These are phyloP conservation scores for Leptographium radiaticola DNA, from an alignment of 2,329 filamentous ascomycete species.

Conservation along the genomic window DNA sequence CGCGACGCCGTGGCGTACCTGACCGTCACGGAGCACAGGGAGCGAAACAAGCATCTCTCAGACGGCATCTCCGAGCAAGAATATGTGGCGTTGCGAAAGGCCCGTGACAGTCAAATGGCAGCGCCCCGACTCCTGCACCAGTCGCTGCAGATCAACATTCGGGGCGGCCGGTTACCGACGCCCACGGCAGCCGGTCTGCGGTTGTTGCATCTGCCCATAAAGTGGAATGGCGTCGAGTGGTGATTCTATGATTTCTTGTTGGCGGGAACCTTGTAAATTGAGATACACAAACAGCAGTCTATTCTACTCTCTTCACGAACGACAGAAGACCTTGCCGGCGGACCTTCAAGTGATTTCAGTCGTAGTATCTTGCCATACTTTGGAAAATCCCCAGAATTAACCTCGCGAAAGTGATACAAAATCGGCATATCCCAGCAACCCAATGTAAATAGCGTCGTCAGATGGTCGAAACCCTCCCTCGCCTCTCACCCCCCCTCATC, in stretches of 20 bases:
- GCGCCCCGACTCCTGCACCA: constrained; percentile 35
- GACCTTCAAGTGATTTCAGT: too few relatives aligned
- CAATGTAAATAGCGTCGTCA: too few relatives aligned
- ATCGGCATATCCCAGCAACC: too few relatives aligned
- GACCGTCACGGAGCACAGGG: constrained; percentile 32
- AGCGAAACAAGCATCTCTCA: constrained; percentile 33
- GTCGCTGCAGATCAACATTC: constrained; percentile 38
- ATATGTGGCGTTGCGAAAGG: constrained; percentile 28
- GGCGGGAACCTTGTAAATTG: too few relatives aligned
- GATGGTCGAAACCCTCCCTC: too few relatives aligned
- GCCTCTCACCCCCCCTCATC: too few relatives aligned
- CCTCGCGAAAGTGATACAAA: too few relatives aligned
- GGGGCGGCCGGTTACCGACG: constrained; percentile 30
- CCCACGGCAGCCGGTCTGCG: background rate
- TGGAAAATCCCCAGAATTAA: too few relatives aligned
- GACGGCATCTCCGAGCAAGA: constrained; percentile 26
- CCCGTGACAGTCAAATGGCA: constrained; percentile 28
- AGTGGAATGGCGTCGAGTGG: background rate
- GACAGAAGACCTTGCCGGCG: too few relatives aligned
- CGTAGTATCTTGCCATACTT: too few relatives aligned
- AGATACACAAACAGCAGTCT: too few relatives aligned
- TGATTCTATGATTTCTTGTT: background rate
- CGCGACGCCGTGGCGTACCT: constrained; percentile 23
- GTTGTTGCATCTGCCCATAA: constrained; percentile 7
- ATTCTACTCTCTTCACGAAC: too few relatives aligned